Conservation (phyloP, 305 asterid genomes). For the Monarda citriodora region DNA sequence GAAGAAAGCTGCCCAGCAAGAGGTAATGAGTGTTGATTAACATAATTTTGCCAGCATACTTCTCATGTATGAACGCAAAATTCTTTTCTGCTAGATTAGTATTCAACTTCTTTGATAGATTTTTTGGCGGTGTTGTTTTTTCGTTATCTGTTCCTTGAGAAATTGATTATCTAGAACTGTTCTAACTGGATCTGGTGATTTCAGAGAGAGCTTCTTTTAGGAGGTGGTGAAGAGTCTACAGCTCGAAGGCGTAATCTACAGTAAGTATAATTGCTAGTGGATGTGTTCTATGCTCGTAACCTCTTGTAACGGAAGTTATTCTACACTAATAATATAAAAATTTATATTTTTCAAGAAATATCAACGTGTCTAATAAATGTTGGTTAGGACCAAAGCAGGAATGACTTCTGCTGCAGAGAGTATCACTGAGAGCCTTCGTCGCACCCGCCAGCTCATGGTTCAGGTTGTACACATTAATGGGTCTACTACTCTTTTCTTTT, state of each 20-base stretch:
- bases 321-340: not conserved
- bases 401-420: conserved; percentile 99
- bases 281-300: not conserved
- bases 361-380: conserved; percentile 19
- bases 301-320: not conserved
- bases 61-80: not conserved
- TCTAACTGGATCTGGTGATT: conserved; percentile 24
- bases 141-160: not conserved
- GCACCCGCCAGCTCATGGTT: conserved; percentile 97
- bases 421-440: conserved; percentile 94
- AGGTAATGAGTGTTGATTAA: conserved; percentile 49
- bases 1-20: conserved; percentile 84
- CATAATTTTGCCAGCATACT: conserved; percentile 5
- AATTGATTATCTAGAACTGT: not conserved
- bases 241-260: conserved; percentile 87
- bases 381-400: conserved; percentile 89
- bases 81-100: not conserved
- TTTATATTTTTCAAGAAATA: not conserved
- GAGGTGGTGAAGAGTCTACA: conserved; percentile 98
- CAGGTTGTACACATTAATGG: conserved; percentile 44
- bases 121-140: conserved; percentile 5
- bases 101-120: not conserved
- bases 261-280: conserved; percentile 40
- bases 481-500: conserved; percentile 8
- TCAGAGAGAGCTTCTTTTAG: conserved; percentile 95